Percentiles rank a stretch among this genome's conserved stretches.
These are phyloP conservation scores for Ceratobasidium sp. DNA, from an alignment of 1,284 basidiomycete genomes.

Conservation along the genomic window DNA sequence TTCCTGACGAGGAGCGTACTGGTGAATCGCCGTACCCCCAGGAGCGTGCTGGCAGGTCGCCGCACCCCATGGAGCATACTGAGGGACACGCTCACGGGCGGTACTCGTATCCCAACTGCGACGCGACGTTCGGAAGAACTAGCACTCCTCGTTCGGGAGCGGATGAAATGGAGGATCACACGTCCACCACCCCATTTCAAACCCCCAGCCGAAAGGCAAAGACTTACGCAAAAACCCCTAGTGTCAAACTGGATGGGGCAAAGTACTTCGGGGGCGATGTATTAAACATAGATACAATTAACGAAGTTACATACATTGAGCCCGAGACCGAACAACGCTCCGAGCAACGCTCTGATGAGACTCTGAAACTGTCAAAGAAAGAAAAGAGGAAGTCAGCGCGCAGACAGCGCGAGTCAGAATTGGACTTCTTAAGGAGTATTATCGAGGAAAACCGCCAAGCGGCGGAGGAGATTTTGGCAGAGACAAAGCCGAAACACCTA, in stretches of 20 bases:
- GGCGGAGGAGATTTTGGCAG: background rate
- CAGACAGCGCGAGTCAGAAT: background rate
- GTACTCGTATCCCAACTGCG: background rate
- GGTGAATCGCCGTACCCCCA: background rate
- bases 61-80: slow-evolving; percentile 19
- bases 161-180: background rate
- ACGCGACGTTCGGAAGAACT: background rate
- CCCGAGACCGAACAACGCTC: slow-evolving; percentile 14
- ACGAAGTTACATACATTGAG: background rate
- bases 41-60: background rate
- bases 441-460: background rate
- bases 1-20: no score
- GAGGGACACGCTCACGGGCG: background rate
- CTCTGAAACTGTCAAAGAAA: background rate
- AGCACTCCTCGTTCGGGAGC: background rate
- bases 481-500: background rate
- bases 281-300: background rate
- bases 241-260: background rate
- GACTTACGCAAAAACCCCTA: background rate
- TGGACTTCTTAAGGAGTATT: background rate
- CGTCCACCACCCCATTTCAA: background rate
- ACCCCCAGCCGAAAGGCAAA: background rate
- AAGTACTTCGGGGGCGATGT: background rate
- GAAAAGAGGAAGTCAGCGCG: background rate
- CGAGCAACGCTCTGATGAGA: slow-evolving; percentile 22